Evolutionary conservation across 257 asterid species (phyloP).

Genomic region (Solanum raphanifolium): DNA sequence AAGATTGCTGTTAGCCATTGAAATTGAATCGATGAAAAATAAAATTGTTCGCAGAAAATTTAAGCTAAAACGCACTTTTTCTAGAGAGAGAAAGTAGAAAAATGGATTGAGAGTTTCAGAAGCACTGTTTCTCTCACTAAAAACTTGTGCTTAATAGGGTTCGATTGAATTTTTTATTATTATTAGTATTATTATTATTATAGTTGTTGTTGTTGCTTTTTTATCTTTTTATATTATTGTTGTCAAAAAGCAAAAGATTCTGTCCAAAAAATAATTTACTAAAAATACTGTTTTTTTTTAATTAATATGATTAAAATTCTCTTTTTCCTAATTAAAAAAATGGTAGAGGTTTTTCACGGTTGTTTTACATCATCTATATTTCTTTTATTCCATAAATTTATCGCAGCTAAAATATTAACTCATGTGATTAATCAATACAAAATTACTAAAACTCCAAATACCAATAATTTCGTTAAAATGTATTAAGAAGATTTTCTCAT

Average conservation of each 20-base stretch:
- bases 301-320: background rate
- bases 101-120: background rate
- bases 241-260: background rate
- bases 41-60: background rate
- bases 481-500: background rate
- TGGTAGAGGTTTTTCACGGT: too few species aligned
- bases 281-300: too few species aligned
- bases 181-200: too few species aligned
- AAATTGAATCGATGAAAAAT: slow-evolving; percentile 13
- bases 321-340: too few species aligned
- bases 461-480: background rate
- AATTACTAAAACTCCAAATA: background rate
- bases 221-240: background rate
- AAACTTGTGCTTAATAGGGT: background rate
- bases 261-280: background rate
- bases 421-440: too few species aligned
- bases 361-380: background rate
- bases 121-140: background rate
- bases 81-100: background rate
- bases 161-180: background rate
- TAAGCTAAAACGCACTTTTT: slow-evolving; percentile 7
- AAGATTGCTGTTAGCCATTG: slow-evolving; percentile 51
- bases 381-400: too few species aligned
- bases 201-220: too few species aligned
- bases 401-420: too few species aligned